Evolutionary conservation across 169 alveolate species (phyloP), one percentile per base, ranked within the genome.

Genomic region (Plasmodium gallinaceum): DNA sequence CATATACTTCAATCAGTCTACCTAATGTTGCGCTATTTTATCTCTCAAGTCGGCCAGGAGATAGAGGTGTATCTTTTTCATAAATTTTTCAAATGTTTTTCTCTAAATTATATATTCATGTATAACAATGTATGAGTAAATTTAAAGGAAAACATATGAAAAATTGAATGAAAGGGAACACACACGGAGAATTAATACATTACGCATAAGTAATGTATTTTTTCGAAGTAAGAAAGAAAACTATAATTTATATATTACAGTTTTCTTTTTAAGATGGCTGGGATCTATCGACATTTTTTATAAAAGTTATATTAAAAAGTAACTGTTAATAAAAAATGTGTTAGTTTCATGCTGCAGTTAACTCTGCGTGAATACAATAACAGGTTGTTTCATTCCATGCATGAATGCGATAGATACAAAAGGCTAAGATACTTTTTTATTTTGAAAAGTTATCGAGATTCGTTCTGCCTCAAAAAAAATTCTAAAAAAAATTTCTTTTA

Each of bases 41-140:
- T 74, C 88, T 74, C 88, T 74, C 88, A 43, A 60, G 88, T 74
- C 88, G 20, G 46, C 88, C 88, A 74, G 88, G 88, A 74, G 88
- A 74, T 74, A 74, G 9, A 43, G n/a, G 7, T 60, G 32, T 61
- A 43, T 74, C 60, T 26, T 39, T 74, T 61, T 60, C 26, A 60
- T 54, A 24, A 24, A 20, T 54, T 42, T 68, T 20, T 48, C 39
- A 18, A n/a, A n/a, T 64, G 68, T 64, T 64, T 37, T 42, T 37
- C 7, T 48, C 7, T 48, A 12, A 12, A 6, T n/a, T 48, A 12
- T 48, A 5, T 12, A 48, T 48, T 48, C 2, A 12, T 48, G 14
- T 0, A 48, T 48, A 48, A 48, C 7, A 48, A 12, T 12, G 7
- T 48, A 48, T 48, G 60, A 48, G 4, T 48, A 48, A 48, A 48